Conservation (phyloP, 1,284 basidiomycete species). For the Peniophora sp. region DNA sequence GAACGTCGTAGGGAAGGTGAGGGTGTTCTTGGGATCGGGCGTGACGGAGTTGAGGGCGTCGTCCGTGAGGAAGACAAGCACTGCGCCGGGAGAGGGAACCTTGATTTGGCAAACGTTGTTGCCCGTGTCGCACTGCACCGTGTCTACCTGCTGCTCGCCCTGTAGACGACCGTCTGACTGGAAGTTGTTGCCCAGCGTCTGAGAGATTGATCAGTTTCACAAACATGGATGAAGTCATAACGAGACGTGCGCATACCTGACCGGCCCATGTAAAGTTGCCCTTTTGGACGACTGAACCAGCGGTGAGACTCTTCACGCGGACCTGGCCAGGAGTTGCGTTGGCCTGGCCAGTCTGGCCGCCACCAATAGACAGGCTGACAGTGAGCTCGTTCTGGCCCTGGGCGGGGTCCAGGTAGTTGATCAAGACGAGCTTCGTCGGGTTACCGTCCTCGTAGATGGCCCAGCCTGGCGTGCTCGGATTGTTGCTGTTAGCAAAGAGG, state of each 20-base stretch:
- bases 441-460: slow-evolving; percentile 60
- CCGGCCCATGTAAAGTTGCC: slow-evolving; percentile 69
- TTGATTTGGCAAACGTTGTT: slow-evolving; percentile 48
- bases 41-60: slow-evolving; percentile 22
- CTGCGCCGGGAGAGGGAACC: slow-evolving; percentile 66
- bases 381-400: slow-evolving; percentile 43
- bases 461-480: slow-evolving; percentile 59
- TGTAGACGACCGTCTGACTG: slow-evolving; percentile 54
- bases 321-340: slow-evolving; percentile 24
- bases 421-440: slow-evolving; percentile 50
- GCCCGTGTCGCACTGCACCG: slow-evolving; percentile 41
- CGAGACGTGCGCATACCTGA: slow-evolving; percentile 27
- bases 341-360: slow-evolving; percentile 34
- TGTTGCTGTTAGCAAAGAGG: slow-evolving; percentile 39
- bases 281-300: slow-evolving; percentile 50
- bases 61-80: slow-evolving; percentile 63
- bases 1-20: slow-evolving; percentile 44
- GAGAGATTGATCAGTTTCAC: slow-evolving; percentile 10
- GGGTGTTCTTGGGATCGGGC: slow-evolving; percentile 12
- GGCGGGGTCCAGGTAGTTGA: slow-evolving; percentile 61
- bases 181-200: slow-evolving; percentile 65
- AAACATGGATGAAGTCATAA: not conserved
- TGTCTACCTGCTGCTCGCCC: slow-evolving; percentile 41
- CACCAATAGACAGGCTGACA: slow-evolving; percentile 36
- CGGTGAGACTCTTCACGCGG: slow-evolving; percentile 37